A percentile compares a stretch with the other conserved stretches of the same genome.
Conservation (phyloP, 331 rosid genomes). For the Acacia pycnantha region DNA sequence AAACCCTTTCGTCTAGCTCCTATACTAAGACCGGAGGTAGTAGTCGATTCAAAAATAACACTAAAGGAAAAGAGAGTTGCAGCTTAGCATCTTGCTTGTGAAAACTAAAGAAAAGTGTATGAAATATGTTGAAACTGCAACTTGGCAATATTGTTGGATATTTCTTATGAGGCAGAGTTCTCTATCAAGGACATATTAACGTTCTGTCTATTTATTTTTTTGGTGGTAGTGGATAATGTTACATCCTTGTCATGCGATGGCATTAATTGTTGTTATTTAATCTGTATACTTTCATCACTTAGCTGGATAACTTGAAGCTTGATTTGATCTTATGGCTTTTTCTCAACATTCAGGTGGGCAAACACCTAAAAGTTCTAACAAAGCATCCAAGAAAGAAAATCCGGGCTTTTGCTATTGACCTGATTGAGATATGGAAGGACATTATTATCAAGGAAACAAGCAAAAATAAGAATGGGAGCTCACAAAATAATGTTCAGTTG, state of each 20-base stretch:
- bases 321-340: conserved; percentile 9
- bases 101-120: not conserved
- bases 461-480: conserved; percentile 59
- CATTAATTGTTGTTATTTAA: not conserved
- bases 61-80: not conserved
- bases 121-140: not conserved
- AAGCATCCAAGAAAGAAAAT: conserved; percentile 85
- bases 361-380: conserved; percentile 75
- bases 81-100: not conserved
- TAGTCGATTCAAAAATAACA: not conserved
- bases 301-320: not conserved
- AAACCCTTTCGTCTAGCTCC: too few relatives aligned
- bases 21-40: too few relatives aligned
- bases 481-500: conserved; percentile 48
- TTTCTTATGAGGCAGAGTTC: not conserved
- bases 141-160: not conserved
- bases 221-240: not conserved
- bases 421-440: conserved; percentile 85
- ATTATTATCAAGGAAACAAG: conserved; percentile 80
- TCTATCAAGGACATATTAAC: not conserved
- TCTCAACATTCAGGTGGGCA: conserved; percentile 70
- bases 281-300: conserved; percentile 13
- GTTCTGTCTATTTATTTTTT: not conserved
- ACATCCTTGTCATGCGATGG: not conserved
- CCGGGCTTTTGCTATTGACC: conserved; percentile 50